Base-by-base conservation (phyloP, 805 yeast genomes). In the Ogataea pignaliae region DNA sequence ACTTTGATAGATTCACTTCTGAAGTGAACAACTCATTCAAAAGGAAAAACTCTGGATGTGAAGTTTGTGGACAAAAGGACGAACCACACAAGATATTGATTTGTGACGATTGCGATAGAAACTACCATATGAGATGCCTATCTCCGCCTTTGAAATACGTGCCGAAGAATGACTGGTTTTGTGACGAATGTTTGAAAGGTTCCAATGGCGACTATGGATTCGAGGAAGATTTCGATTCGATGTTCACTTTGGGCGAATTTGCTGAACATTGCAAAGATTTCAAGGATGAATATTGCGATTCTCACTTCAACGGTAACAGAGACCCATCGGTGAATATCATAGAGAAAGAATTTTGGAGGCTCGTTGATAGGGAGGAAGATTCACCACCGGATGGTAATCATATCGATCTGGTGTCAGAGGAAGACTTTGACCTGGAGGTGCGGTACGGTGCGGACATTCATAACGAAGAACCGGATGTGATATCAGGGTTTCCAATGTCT, bases 361-460 rank as follows among this genome's bases (percentile, higher is more conserved):
- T 66, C 3, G 66, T 66, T 7, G 55, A 55, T 34, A 50, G 50
- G 3, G 53, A 46, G 26, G 45, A 51, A 29, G 18, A 15, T 12
- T 11, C 32, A 1, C 7, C 26, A 21, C 7, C 26, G 7, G 26
- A 21, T 4, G 7, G 7, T 7, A 21, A 4, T 7, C 26, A 21
- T 21, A 21, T 21, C 26, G 26, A 21, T 21, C 26, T 21, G 7
- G 26, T 5, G 26, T 21, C 26, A 21, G 50, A 44, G 7, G 51
- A 46, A 21, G 64, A 64, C n/a, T 62, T 63, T n/a, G 72, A 71
- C 26, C 54, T 84, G 15, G 82, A 80, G 52, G 88, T 85, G 14
- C 76, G 80, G 50, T 88, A 88, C 59, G 96, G 96, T 16, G 90
- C 95, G 1, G 95, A 88, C 67, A 82, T 88, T 34, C 91, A 85